A percentile compares a stretch with the other conserved stretches of the same genome.
Evolutionary conservation across 2,329 filamentous ascomycete genomes (phyloP).

Genomic region (Bimuria novae-zelandiae): DNA sequence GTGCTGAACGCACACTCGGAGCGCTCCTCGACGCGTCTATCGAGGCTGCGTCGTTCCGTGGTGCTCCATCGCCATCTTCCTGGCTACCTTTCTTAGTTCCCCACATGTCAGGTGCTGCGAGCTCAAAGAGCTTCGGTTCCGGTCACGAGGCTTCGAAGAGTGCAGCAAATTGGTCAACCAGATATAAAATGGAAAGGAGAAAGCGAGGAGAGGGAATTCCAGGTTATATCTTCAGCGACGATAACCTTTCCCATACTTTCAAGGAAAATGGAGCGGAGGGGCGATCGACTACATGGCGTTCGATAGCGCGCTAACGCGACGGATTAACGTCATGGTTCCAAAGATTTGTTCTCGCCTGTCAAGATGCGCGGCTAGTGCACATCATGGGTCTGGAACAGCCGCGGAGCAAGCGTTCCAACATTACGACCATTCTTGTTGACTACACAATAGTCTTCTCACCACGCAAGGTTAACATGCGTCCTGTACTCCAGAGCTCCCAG

Average conservation of each 20-base stretch:
- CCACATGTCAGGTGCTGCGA: constrained; percentile 56
- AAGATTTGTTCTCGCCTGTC: not conserved
- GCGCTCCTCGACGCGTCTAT: constrained; percentile 13
- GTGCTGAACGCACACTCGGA: constrained; percentile 17
- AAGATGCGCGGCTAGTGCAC: constrained; percentile 6
- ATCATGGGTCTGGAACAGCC: not conserved
- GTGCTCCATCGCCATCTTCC: constrained; percentile 47
- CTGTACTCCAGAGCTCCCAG: not conserved
- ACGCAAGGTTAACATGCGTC: not conserved
- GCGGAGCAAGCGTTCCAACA: not conserved
- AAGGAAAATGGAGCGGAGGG: constrained; percentile 13
- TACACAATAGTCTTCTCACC: not conserved
- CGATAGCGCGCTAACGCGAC: constrained; percentile 4
- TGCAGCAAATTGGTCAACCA: not conserved
- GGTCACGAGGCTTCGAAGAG: not conserved
- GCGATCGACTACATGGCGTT: constrained; percentile 14
- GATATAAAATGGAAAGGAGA: not conserved
- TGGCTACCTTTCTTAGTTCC: constrained; percentile 55
- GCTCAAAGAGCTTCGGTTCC: constrained; percentile 2
- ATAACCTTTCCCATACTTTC: not conserved
- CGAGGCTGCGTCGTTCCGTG: constrained; percentile 29
- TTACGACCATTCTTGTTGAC: not conserved
- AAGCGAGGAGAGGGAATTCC: not conserved
- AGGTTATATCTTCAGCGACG: not conserved
- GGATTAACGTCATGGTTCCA: constrained; percentile 26